These are phyloP conservation scores for Candida namnaoensis DNA, from an alignment of 805 yeast species.

Conservation along the genomic window DNA sequence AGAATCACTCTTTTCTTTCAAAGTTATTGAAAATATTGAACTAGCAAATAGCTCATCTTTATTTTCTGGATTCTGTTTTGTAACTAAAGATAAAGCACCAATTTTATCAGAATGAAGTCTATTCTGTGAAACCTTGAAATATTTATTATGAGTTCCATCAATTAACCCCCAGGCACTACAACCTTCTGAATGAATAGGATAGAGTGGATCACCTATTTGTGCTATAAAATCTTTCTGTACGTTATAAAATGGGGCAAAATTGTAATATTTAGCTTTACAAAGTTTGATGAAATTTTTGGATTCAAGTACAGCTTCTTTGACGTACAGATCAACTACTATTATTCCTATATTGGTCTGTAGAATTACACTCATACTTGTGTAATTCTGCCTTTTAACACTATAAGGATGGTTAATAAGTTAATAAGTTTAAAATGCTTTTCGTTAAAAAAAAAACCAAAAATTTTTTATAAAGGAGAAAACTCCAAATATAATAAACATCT, in stretches of 20 bases:
- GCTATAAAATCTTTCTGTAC: conserved; percentile 29
- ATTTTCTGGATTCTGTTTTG: conserved; percentile 1
- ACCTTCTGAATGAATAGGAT: conserved; percentile 27
- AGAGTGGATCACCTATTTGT: conserved; percentile 40
- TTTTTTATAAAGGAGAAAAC: too few relatives aligned
- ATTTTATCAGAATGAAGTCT: conserved; percentile 14
- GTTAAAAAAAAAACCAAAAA: too few relatives aligned
- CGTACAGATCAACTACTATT: conserved; percentile 39
- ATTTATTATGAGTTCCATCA: conserved; percentile 6
- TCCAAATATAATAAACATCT: too few relatives aligned
- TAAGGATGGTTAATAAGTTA: too few relatives aligned
- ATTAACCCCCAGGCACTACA: conserved; percentile 22
- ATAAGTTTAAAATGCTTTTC: too few relatives aligned
- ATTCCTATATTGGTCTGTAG: conserved; percentile 25
- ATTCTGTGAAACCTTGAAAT: conserved; percentile 14
- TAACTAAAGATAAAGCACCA: conserved; percentile 27
- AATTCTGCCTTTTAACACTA: too few relatives aligned
- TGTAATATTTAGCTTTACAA: conserved; percentile 42
- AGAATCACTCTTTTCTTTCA: conserved; percentile 19
- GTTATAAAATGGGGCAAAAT: conserved; percentile 40
- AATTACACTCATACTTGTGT: background rate
- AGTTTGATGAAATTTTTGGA: conserved; percentile 42
- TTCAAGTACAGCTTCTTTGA: conserved; percentile 26
- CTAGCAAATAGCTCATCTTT: conserved; percentile 15
- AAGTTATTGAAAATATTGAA: conserved; percentile 28